These are phyloP conservation scores for Venturia asperata DNA, from an alignment of 2,329 filamentous ascomycete species.

Conservation along the genomic window DNA sequence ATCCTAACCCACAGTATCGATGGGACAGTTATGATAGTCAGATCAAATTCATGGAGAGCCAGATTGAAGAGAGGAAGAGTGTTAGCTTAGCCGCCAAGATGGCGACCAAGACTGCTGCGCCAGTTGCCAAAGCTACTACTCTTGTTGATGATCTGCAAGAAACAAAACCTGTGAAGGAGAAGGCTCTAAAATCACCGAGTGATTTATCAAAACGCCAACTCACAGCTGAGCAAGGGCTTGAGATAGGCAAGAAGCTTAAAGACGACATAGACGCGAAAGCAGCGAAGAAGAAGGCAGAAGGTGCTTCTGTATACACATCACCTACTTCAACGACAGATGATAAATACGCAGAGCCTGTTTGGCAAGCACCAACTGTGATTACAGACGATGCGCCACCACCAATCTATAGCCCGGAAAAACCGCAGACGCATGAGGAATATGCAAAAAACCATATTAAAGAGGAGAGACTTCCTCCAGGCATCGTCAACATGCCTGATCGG, in stretches of 20 bases:
- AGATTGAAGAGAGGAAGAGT: conserved; percentile 25
- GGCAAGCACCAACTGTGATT: conserved; percentile 14
- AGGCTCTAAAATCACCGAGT: conserved; percentile 5
- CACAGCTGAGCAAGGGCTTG: background rate
- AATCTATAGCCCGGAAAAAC: conserved; percentile 20
- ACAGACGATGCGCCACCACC: conserved; percentile 14
- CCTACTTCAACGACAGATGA: background rate
- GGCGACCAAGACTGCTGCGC: conserved; percentile 9
- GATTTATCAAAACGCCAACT: conserved; percentile 13
- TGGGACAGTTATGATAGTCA: conserved; percentile 31
- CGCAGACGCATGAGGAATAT: conserved; percentile 31
- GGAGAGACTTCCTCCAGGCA: conserved; percentile 47
- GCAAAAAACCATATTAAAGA: conserved; percentile 33
- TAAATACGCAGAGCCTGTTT: background rate
- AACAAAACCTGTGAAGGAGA: background rate
- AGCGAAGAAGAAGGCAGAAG: background rate
- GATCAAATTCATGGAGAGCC: conserved; percentile 28
- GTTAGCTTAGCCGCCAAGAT: conserved; percentile 22
- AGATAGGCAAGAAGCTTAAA: background rate
- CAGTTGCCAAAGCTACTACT: background rate
- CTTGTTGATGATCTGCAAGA: background rate
- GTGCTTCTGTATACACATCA: background rate
- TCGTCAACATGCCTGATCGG: conserved; percentile 48
- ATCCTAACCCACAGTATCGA: conserved; percentile 29
- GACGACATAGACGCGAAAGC: background rate